Evolutionary conservation across 768 basidiomycete species (phyloP), one percentile per base, ranked within the genome.

Genomic region (Panaeolus cyanescens): DNA sequence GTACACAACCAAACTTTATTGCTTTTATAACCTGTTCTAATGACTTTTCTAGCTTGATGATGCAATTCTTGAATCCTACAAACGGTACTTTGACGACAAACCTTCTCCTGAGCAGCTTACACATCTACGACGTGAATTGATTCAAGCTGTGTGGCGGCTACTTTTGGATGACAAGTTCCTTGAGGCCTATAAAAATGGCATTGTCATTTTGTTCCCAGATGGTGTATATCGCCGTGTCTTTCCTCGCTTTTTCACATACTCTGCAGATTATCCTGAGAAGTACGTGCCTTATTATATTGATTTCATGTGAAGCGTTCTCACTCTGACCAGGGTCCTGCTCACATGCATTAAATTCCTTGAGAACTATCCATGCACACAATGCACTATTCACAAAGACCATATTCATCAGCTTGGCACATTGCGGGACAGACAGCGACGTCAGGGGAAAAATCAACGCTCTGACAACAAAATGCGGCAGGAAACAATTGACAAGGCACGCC

Each of bases 211-310:
- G 7, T 77, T 70, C 54, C 19, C n/a, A 5, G 75, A 77, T 65
- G 69, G 71, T 0, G 60, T 75, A 2, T 9, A 32, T 8, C 68
- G 73, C 4, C 65, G 63, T 7, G 40, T 79, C 5, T 79, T 67
- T 60, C 73, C 74, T n/a, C 67, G 70, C 1, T 64, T 79, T 19
- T 74, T 77, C 39, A 76, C 71, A 0, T 78, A 77, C 54, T 71
- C 74, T 4, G 77, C 78, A 0, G 78, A 79, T 64, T 79, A 79
- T 59, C 77, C 74, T 5, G 75, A 79, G 59, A 78, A 77, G 78
- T 79, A 64, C 10, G 70, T 58, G 62, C n/a, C 10, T 37, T 15
- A 6, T 32, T 25, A 9, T 30, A 25, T 36, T 56, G 5, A 7
- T 0, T 1, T 15, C 2, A 32, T 3, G 7, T 34, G 1, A 15